Base-by-base conservation (phyloP, 2,329 filamentous ascomycete species). In the Geosmithia putterillii region DNA sequence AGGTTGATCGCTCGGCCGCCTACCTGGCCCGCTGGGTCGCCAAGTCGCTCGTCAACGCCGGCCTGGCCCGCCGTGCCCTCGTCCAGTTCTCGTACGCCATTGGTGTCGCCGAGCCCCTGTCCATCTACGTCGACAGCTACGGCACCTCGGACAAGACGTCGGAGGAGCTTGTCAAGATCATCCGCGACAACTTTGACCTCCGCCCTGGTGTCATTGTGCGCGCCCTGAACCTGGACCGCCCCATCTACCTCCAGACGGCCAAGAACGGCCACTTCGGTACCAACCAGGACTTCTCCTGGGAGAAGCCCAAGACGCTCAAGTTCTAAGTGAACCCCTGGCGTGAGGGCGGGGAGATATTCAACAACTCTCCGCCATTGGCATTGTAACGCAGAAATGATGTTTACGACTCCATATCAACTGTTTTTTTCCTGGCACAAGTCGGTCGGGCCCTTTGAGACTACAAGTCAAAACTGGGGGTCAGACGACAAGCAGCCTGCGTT, bases 71-170 rank as follows among this genome's bases (percentile, higher is more conserved):
- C 61, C 89, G 92, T 66, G 85, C 80, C 49, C 83, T 98, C 44
- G 92, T 98, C 56, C 92, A 98, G 79, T 84, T 98, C 56, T 96
- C 90, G 44, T 98, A 98, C 75, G 92, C 92, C 71, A 98, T 98
- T 61, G 92, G 92, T 80, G 89, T 98, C 50, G 82, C 92, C 25
- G 92, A 98, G 79, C 92, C 92, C 52, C 85, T 95, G 48, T 96
- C 92, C 55, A 83, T 98, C 73, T 95, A 94, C 67, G 89, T 98
- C 57, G 92, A 98, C 70, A 84, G 85, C 52, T 98, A 98, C 73
- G 92, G 92, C 62, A 98, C 92, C 58, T 95, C 88, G 3, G 69
- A 80, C 53, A 92, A 85, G 80, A 75, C 77, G 53, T 94, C 88
- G 8, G 86, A 94, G 46, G 86, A 98, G 76, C 82, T 98, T 43